Evolutionary conservation across 1,284 basidiomycete species (phyloP).

Genomic region (Fomes fomentarius): DNA sequence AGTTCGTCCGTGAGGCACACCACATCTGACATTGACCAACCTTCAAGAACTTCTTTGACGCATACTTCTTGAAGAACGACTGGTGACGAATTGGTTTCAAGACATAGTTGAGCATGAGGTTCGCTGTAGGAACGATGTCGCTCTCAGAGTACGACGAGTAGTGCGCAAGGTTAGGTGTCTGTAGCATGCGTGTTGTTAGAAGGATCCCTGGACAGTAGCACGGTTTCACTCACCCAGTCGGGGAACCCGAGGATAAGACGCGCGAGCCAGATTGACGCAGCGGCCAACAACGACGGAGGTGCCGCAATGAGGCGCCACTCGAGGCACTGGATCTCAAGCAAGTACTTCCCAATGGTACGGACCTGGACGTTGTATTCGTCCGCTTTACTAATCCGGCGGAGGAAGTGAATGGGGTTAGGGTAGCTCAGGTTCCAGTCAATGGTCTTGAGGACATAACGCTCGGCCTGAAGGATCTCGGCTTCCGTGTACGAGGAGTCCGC

Average conservation of each 20-base stretch:
- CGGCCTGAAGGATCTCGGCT: constrained; percentile 90
- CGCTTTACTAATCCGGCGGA: constrained; percentile 92
- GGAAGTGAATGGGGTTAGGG: constrained; percentile 93
- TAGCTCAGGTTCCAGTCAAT: constrained; percentile 92
- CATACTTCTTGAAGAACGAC: constrained; percentile 84
- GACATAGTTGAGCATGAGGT: constrained; percentile 93
- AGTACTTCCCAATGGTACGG: constrained; percentile 91
- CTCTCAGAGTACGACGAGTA: constrained; percentile 91
- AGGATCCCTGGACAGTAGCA: too few species aligned
- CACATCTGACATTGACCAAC: constrained; percentile 41
- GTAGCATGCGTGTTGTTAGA: constrained; percentile 3
- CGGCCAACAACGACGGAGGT: constrained; percentile 87
- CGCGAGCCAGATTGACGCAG: constrained; percentile 91
- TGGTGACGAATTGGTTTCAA: constrained; percentile 76
- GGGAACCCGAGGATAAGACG: constrained; percentile 82
- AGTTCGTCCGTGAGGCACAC: background rate
- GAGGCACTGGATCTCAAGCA: constrained; percentile 89
- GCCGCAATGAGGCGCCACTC: constrained; percentile 86
- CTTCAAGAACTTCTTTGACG: constrained; percentile 85
- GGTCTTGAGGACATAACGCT: constrained; percentile 91
- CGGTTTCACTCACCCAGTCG: constrained; percentile 73
- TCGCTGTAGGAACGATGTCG: constrained; percentile 85
- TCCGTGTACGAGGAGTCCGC: constrained; percentile 89
- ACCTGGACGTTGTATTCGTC: constrained; percentile 94
- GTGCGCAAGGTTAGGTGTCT: constrained; percentile 89